Conservation (phyloP, 2,329 filamentous ascomycete genomes). For the Coniosporium tulheliwenetii region DNA sequence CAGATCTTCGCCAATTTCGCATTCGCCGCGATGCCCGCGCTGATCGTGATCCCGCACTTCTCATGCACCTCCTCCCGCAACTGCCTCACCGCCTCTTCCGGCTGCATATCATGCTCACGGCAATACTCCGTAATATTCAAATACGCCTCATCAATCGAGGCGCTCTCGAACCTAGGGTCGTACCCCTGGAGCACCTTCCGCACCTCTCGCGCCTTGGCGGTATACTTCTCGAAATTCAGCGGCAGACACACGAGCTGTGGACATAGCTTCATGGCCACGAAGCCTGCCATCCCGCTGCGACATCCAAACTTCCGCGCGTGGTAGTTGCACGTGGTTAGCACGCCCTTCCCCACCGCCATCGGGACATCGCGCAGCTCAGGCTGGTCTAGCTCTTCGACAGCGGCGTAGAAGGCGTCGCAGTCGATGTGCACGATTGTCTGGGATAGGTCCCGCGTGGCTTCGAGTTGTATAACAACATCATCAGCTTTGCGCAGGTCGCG, state of each 20-base stretch:
- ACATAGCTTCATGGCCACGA: conserved; percentile 88
- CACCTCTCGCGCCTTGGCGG: conserved; percentile 75
- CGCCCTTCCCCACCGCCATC: conserved; percentile 73
- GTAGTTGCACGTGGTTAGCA: conserved; percentile 69
- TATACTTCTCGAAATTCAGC: conserved; percentile 83
- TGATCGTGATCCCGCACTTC: conserved; percentile 71
- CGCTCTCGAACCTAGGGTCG: conserved; percentile 79
- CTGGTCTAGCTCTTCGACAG: conserved; percentile 61
- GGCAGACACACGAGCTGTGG: conserved; percentile 70
- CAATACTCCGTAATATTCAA: conserved; percentile 87
- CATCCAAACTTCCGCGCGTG: conserved; percentile 79
- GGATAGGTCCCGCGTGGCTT: conserved; percentile 61
- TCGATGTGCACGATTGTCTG: conserved; percentile 85
- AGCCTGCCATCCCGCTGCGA: conserved; percentile 87
- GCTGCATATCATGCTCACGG: conserved; percentile 45
- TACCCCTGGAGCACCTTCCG: conserved; percentile 72
- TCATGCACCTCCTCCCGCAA: conserved; percentile 64
- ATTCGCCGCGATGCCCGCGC: conserved; percentile 87
- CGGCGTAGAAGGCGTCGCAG: conserved; percentile 95
- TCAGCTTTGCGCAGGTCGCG: conserved; percentile 63
- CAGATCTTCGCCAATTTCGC: conserved; percentile 89
- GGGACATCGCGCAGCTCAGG: conserved; percentile 76
- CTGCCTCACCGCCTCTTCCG: conserved; percentile 60
- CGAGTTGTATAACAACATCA: conserved; percentile 64
- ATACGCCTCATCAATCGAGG: conserved; percentile 93